A percentile compares a stretch with the other conserved stretches of the same genome.
These are phyloP conservation scores for Chaetomium strumarium DNA, from an alignment of 2,329 filamentous ascomycete species.

Conservation along the genomic window DNA sequence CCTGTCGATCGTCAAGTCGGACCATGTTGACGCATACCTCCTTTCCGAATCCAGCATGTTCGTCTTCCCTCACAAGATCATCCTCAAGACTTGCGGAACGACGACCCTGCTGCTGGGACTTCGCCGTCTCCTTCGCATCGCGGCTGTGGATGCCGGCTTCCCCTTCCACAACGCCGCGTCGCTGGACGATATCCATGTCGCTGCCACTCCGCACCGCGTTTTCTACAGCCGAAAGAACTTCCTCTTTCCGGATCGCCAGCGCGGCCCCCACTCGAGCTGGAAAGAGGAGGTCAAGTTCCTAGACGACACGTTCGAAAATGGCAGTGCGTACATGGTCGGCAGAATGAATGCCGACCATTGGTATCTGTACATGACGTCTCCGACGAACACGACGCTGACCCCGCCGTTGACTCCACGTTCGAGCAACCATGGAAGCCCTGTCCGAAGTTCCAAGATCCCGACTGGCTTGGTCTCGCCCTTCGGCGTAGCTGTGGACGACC, in stretches of 20 bases:
- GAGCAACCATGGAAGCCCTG: slow-evolving; percentile 34
- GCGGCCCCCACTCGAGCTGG: slow-evolving; percentile 94
- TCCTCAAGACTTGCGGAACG: slow-evolving; percentile 96
- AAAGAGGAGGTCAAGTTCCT: slow-evolving; percentile 89
- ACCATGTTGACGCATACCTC: slow-evolving; percentile 92
- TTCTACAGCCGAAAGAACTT: slow-evolving; percentile 99
- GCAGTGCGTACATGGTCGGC: slow-evolving; percentile 98
- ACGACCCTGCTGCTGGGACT: slow-evolving; percentile 88
- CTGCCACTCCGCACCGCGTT: slow-evolving; percentile 86
- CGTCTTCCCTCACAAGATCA: slow-evolving; percentile 98
- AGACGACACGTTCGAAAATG: slow-evolving; percentile 84
- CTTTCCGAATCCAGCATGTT: slow-evolving; percentile 99
- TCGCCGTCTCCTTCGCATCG: slow-evolving; percentile 87
- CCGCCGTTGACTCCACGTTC: slow-evolving; percentile 67
- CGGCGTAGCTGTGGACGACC: slow-evolving; percentile 39
- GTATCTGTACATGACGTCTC: slow-evolving; percentile 95
- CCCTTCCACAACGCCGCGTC: slow-evolving; percentile 67
- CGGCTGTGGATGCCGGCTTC: slow-evolving; percentile 82
- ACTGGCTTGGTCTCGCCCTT: slow-evolving; percentile 39
- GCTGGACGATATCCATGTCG: slow-evolving; percentile 61
- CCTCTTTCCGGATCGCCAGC: slow-evolving; percentile 89
- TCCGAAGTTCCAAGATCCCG: slow-evolving; percentile 51
- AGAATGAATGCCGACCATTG: slow-evolving; percentile 99
- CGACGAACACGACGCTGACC: slow-evolving; percentile 64
- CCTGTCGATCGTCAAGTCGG: slow-evolving; percentile 85